These are phyloP conservation scores for Fomitopsis schrenkii DNA, from an alignment of 1,284 basidiomycete genomes.

Conservation along the genomic window DNA sequence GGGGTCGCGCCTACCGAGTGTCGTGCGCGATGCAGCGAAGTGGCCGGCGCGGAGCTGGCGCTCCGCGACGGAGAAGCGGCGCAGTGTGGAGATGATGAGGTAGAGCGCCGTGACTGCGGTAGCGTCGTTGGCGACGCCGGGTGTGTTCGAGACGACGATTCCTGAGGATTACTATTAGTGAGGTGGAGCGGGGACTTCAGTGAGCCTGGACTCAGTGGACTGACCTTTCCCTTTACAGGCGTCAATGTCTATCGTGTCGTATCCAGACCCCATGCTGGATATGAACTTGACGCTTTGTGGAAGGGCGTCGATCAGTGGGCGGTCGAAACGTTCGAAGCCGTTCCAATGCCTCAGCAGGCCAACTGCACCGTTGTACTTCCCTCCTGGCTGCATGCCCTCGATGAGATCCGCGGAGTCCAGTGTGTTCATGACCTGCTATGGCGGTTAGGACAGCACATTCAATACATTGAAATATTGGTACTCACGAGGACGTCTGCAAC, in stretches of 20 bases:
- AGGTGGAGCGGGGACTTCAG: no score
- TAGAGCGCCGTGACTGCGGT: constrained; percentile 89
- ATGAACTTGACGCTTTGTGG: constrained; percentile 77
- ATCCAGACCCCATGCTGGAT: constrained; percentile 89
- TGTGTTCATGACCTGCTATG: constrained; percentile 49
- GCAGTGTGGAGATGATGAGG: constrained; percentile 79
- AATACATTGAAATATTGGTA: neutral
- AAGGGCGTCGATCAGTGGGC: constrained; percentile 68
- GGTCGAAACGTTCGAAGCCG: constrained; percentile 54
- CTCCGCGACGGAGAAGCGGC: constrained; percentile 77
- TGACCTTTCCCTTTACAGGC: constrained; percentile 57
- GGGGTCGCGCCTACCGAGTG: constrained; percentile 63
- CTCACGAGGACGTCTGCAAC: constrained; percentile 77
- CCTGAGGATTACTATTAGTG: constrained; percentile 29
- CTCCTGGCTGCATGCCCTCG: constrained; percentile 54
- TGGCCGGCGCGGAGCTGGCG: constrained; percentile 52
- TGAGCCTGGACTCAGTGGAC: no score
- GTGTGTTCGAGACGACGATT: constrained; percentile 88
- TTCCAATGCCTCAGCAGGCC: constrained; percentile 77
- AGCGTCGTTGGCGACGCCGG: constrained; percentile 87
- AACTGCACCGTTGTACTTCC: constrained; percentile 72
- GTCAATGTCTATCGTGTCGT: constrained; percentile 79
- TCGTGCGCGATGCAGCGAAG: constrained; percentile 52
- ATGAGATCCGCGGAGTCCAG: constrained; percentile 68
- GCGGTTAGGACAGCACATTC: neutral